phyloP scores from a whole-genome alignment of 768 basidiomycete genomes.

The Symmetrospora coprosmae region DNA sequence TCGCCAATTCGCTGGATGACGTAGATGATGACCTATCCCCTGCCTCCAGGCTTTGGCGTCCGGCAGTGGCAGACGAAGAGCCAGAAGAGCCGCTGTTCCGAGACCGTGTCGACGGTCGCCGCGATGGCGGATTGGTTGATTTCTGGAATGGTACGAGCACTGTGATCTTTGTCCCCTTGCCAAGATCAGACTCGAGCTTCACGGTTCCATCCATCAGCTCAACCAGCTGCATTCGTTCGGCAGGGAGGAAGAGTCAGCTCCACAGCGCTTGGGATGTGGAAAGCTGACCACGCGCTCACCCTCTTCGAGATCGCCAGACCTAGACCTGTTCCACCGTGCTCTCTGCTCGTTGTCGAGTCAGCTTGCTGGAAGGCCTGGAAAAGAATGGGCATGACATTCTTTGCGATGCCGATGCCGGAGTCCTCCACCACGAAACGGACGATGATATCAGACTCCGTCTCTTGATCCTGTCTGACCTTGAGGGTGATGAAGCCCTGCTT shows the following conservation, averaged over 20 bases:
- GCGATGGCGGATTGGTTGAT: background rate
- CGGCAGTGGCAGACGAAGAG: background rate
- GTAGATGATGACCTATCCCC: background rate
- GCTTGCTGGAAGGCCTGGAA: slow-evolving; percentile 30
- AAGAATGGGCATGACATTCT: slow-evolving; percentile 23
- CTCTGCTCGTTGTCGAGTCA: slow-evolving; percentile 13
- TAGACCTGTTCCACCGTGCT: slow-evolving; percentile 26
- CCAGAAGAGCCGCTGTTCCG: background rate
- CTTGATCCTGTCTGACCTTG: slow-evolving; percentile 12
- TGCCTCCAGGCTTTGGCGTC: background rate
- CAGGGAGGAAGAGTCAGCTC: background rate
- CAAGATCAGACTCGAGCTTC: background rate
- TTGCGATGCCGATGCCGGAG: slow-evolving; percentile 27
- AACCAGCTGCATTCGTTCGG: no score
- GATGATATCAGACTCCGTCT: background rate
- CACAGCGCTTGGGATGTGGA: background rate
- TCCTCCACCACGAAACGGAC: slow-evolving; percentile 24
- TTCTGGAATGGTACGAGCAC: slow-evolving; percentile 22
- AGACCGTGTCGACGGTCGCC: background rate
- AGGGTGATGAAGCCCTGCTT: slow-evolving; percentile 20
- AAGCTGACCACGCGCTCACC: background rate
- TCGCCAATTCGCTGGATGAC: no score
- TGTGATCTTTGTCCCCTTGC: slow-evolving; percentile 20
- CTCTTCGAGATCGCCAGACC: slow-evolving; percentile 25
- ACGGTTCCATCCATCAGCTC: slow-evolving; percentile 27